Base-by-base conservation (phyloP, 1,284 basidiomycete genomes). In the Trichosporon sp. region DNA sequence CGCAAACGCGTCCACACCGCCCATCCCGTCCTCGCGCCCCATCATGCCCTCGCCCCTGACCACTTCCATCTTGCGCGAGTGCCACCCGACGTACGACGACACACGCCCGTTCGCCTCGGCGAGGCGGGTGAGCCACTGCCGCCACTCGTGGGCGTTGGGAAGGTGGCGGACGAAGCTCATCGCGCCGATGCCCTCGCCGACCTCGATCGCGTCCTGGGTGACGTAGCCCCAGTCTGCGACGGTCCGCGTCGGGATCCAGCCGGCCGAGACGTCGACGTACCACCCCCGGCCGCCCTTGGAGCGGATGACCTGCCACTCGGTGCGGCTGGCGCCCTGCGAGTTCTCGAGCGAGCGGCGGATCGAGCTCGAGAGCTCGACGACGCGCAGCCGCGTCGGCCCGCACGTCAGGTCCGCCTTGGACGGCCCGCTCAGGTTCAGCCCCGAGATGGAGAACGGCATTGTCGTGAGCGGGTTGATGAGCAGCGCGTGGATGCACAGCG, bases 51-150 rank as follows among this genome's bases (percentile, higher is more conserved):
- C 87, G 3, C 95, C 95, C 75, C 92, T 89, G 69, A 98, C 81
- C 66, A 97, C 92, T 88, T 98, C 95, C 93, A 98, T 95, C 85
- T 99, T 99, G 65, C 94, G 85, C 38, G 92, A 89, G 83, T 98
- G 94, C 95, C 96, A 99, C 0, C 96, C 96, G 1, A 95, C 88
- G 4, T 90, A 91, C 76, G 91, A 93, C 75, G 87, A 90, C 3
- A 97, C 95, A 75, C 93, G 92, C 1, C 94, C 94, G 74, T 93
- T 92, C 12, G 90, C 89, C 72, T 90, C 87, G 13, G 92, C 89
- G n/a, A 96, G 84, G 53, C 86, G 85, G 74, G 90, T 88, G 77
- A 93, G 85, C 78, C 90, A 90, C 35, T 80, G 79, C 65, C 92
- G 85, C 77, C 90, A 87, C 1, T 89, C 88, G 80, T 94, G 92